phyloP scores from a whole-genome alignment of 2,329 filamentous ascomycete genomes.

The Colletotrichum chlorophyti region DNA sequence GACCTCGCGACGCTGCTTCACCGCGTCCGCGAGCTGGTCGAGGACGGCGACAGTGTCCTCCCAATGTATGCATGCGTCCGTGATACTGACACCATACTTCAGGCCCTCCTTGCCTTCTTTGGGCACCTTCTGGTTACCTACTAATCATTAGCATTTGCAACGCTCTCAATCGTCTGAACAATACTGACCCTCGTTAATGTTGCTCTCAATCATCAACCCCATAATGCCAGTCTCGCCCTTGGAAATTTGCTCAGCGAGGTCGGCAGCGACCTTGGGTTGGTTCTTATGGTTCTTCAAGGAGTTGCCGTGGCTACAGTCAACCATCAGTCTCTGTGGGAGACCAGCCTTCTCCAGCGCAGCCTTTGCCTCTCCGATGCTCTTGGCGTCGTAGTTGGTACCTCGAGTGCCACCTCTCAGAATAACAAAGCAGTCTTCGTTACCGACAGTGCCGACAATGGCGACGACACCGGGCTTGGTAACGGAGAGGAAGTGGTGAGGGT shows the following conservation, averaged over 20 bases:
- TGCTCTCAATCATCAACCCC: constrained; percentile 98
- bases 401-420: constrained; percentile 92
- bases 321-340: constrained; percentile 83
- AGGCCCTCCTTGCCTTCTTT: constrained; percentile 83
- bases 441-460: constrained; percentile 91
- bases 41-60: constrained; percentile 85
- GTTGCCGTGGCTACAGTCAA: constrained; percentile 98
- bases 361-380: constrained; percentile 85
- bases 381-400: constrained; percentile 91
- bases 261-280: constrained; percentile 89
- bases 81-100: constrained; percentile 95
- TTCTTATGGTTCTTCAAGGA: constrained; percentile 96
- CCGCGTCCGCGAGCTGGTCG: constrained; percentile 78
- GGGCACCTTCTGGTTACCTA: constrained; percentile 89
- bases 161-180: not conserved
- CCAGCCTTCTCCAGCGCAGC: constrained; percentile 77
- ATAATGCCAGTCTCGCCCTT: constrained; percentile 87
- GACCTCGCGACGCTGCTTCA: constrained; percentile 72
- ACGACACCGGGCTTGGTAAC: constrained; percentile 97
- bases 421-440: constrained; percentile 97
- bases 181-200: constrained; percentile 84
- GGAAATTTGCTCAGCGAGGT: constrained; percentile 82
- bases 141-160: constrained; percentile 34
- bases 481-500: constrained; percentile 95
- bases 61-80: constrained; percentile 96